Base-by-base conservation (phyloP, 1,139 yeast genomes). In the Diutina pseudorugosa region DNA sequence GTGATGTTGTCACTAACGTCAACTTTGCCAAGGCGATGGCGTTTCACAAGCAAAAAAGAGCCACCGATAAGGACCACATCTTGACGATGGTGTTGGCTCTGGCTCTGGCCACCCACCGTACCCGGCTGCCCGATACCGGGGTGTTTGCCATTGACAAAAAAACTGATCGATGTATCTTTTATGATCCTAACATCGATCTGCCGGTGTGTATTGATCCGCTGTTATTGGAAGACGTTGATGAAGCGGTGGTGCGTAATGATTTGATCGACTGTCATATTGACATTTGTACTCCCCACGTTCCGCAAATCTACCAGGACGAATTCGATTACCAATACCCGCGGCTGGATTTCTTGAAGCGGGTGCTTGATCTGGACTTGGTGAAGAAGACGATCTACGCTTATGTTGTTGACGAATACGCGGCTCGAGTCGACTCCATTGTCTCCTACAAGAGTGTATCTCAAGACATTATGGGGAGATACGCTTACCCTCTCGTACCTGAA, bases 231-330 rank as follows among this genome's bases (percentile, higher is more conserved):
- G 85, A 80, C 56, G 83, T 85, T 47, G 72, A 67, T 40, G 90
- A 85, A 56, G 80, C 93, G 58, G 78, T 80, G 12, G 73, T 93
- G 55, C 79, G 96, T 63, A 94, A 93, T 65, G 98, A 93, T 67
- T 76, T 93, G 58, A 90, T 94, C 57, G 99, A 93, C 69, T 93
- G 98, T 66, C 94, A 87, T 63, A 89, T 93, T 55, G 98, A 93
- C 69, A 89, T 93, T 56, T 93, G 99, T 67, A 76, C 97, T 7
- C 91, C 95, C 1, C 91, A 85, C 59, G 96, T 94, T 30, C 98
- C 98, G 1, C 95, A 95, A 25, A 82, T 93, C 56, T 93, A 91
- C 69, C 95, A 89, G 60, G 99, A 93, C 63, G 91, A 93, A 65
- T 93, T 93, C 61, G 99, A 93, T 69, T 93, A 91, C 66, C 96